Conservation (phyloP, 23 red algal genomes). For the Gracilaria gracilis region DNA sequence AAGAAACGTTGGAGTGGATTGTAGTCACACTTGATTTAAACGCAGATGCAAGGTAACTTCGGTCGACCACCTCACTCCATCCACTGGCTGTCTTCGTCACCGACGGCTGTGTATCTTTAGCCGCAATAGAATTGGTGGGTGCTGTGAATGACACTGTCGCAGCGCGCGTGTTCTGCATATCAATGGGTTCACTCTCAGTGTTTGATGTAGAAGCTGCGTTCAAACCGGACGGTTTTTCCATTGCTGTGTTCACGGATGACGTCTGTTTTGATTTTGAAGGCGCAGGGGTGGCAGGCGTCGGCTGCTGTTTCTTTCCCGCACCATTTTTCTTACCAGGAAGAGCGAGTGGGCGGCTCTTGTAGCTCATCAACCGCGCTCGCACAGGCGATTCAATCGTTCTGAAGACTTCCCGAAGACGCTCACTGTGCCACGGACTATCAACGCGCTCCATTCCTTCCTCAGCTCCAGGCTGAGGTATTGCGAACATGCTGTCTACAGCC, state of each 20-base stretch:
- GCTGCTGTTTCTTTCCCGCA: constrained; percentile 18
- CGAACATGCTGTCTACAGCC: constrained; percentile 65
- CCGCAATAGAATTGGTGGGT: not conserved
- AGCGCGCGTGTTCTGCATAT: too few relatives aligned
- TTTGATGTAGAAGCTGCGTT: too few relatives aligned
- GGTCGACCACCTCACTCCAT: constrained; percentile 43
- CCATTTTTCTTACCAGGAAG: not conserved
- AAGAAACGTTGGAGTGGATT: constrained; percentile 64
- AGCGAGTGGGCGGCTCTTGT: constrained; percentile 36
- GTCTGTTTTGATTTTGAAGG: not conserved
- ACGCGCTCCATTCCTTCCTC: constrained; percentile 37
- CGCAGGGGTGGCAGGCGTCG: not conserved
- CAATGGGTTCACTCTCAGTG: not conserved
- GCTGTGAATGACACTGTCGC: not conserved
- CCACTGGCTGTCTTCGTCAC: not conserved
- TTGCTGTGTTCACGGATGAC: not conserved
- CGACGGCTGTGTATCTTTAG: not conserved
- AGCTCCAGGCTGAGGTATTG: constrained; percentile 67
- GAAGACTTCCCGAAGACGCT: constrained; percentile 47
- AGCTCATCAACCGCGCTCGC: constrained; percentile 30
- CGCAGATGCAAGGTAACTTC: constrained; percentile 46
- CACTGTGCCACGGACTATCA: constrained; percentile 31
- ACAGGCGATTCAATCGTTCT: constrained; percentile 20
- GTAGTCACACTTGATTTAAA: constrained; percentile 58
- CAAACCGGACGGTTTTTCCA: not conserved